Percentiles rank a stretch among this genome's conserved stretches.
Evolutionary conservation across 164 flowering plant species (phyloP).

Genomic region (Vitis rupestris): DNA sequence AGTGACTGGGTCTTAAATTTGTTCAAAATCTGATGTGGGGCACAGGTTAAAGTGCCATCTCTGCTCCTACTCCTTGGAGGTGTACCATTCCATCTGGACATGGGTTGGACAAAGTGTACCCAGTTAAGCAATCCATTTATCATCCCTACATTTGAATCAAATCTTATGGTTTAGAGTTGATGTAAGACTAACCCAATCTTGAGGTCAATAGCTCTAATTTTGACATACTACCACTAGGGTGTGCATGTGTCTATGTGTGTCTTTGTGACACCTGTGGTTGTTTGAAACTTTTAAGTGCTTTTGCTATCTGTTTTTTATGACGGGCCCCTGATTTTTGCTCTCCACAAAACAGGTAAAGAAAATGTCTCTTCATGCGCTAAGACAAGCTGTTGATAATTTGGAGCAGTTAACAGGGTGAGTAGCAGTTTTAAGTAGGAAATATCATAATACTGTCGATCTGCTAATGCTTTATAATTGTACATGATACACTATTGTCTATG

Average conservation of each 20-base stretch:
- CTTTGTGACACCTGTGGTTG: no score
- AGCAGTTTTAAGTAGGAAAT: slow-evolving; percentile 2
- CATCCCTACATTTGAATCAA: neutral
- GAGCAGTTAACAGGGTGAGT: slow-evolving; percentile 1
- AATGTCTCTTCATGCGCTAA: slow-evolving; percentile 16
- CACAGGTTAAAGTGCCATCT: no score
- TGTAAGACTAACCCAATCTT: neutral
- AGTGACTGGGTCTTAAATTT: no score
- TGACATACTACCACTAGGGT: neutral
- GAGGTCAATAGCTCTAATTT: neutral
- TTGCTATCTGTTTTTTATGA: neutral
- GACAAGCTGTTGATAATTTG: slow-evolving; percentile 7
- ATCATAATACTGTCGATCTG: no score
- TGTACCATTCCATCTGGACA: no score
- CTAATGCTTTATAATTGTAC: no score
- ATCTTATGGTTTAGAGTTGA: neutral
- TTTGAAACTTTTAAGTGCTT: neutral
- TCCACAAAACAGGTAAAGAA: slow-evolving; percentile 12
- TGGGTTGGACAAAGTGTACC: no score
- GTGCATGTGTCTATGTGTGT: no score
- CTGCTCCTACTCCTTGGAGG: no score
- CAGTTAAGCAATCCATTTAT: no score
- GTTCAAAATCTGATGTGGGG: no score
- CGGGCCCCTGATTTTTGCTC: neutral
- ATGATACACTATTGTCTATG: no score